Evolutionary conservation across 2,329 filamentous ascomycete species (phyloP).

Genomic region (Tolypocladium tundrense): DNA sequence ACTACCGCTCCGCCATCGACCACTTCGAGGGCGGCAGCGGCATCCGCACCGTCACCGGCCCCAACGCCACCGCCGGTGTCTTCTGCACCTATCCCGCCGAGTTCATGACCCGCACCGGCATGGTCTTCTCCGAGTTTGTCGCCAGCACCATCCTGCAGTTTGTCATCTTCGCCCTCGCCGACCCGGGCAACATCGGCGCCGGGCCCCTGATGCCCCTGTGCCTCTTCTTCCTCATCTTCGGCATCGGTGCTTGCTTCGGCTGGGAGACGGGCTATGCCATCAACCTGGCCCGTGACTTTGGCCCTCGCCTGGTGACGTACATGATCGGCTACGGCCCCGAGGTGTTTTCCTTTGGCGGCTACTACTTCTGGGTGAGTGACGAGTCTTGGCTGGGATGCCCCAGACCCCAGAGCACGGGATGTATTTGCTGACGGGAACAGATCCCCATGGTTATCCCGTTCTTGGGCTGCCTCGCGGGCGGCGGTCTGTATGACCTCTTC

Average conservation of each 20-base stretch:
- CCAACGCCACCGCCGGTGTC: constrained; percentile 55
- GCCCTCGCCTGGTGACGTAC: constrained; percentile 55
- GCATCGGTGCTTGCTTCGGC: constrained; percentile 62
- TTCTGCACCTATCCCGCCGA: constrained; percentile 63
- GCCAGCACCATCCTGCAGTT: constrained; percentile 60
- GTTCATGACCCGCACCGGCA: constrained; percentile 55
- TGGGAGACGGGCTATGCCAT: constrained; percentile 72
- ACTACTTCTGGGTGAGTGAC: constrained; percentile 59
- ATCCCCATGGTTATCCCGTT: constrained; percentile 66
- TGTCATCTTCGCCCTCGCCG: constrained; percentile 59
- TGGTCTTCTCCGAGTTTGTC: constrained; percentile 65
- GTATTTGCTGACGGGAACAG: constrained; percentile 22
- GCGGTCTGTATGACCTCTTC: constrained; percentile 56
- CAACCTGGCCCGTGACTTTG: constrained; percentile 63
- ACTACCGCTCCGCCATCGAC: constrained; percentile 56
- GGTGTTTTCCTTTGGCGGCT: constrained; percentile 56
- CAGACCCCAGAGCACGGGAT: background rate
- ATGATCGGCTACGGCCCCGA: constrained; percentile 57
- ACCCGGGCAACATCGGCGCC: constrained; percentile 45
- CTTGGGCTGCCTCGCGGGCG: constrained; percentile 51
- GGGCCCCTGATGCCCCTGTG: constrained; percentile 46
- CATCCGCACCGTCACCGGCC: constrained; percentile 49
- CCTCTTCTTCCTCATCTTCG: constrained; percentile 64
- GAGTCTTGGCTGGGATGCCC: background rate
- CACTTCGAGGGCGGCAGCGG: constrained; percentile 48